phyloP scores from a whole-genome alignment of 495 filamentous ascomycete species.

The Echria macrotheca region DNA sequence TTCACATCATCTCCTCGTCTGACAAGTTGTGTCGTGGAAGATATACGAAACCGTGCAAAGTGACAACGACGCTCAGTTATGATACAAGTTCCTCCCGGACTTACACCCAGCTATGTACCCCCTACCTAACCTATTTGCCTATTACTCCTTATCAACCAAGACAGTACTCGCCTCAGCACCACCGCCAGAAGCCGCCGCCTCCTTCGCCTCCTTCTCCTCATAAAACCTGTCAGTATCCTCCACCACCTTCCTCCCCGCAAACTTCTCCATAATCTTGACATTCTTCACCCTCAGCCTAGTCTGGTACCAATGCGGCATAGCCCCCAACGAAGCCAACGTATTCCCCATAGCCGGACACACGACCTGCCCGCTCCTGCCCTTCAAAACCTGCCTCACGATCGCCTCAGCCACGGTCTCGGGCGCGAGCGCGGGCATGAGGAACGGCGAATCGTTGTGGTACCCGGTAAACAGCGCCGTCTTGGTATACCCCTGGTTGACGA shows the following conservation, averaged over 20 bases:
- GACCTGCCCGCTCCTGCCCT: slow-evolving; percentile 54
- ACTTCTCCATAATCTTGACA: slow-evolving; percentile 39
- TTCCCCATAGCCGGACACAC: slow-evolving; percentile 43
- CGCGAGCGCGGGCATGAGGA: slow-evolving; percentile 50
- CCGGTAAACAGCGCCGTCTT: slow-evolving; percentile 57
- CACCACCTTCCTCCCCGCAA: slow-evolving; percentile 44
- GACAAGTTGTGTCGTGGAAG: too few species aligned
- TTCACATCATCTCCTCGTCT: too few species aligned
- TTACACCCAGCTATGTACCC: too few species aligned
- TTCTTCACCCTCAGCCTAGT: slow-evolving; percentile 29
- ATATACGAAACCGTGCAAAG: too few species aligned
- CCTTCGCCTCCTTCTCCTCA: slow-evolving; percentile 29
- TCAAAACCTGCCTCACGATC: slow-evolving; percentile 55
- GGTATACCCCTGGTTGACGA: slow-evolving; percentile 61
- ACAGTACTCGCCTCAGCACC: slow-evolving; percentile 28
- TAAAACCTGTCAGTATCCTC: slow-evolving; percentile 40
- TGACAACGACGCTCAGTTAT: too few species aligned
- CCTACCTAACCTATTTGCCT: too few species aligned
- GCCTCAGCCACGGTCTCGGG: slow-evolving; percentile 61
- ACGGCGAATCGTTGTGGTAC: slow-evolving; percentile 47
- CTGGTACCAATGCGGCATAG: slow-evolving; percentile 44
- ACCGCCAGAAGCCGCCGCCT: too few species aligned
- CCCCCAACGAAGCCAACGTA: slow-evolving; percentile 29
- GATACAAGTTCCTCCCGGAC: too few species aligned
- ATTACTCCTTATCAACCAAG: too few species aligned